Evolutionary conservation across 23 red algal species (phyloP), one percentile per base, ranked within the genome.

Genomic region (Agarophyton chilense): DNA sequence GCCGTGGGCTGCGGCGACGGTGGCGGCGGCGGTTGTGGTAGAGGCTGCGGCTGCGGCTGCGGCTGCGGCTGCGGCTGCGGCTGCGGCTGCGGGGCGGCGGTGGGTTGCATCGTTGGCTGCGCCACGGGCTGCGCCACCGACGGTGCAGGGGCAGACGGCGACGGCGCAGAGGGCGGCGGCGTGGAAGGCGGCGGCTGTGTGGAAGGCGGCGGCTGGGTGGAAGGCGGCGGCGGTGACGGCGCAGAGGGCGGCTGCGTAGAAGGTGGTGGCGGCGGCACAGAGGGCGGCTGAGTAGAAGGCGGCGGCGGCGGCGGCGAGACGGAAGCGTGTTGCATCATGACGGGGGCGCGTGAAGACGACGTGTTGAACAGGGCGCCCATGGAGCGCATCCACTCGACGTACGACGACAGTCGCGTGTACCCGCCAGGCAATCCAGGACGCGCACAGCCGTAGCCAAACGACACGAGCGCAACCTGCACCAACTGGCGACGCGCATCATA

Each of bases 371-470:
- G 21, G 64, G 64, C 83, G 50, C 83, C 83, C 50, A 50, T 47
- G 5, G 79, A 49, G 10, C 40, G n/a, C 33, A 93, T 86, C 90
- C 90, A 85, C 21, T 43, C 56, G 21, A 72, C 60, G 46, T 61
- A 88, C 26, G 39, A 41, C 28, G 83, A 75, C 16, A 88, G 51
- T 0, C 83, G 63, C 34, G 67, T 74, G 38, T 88, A 88, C 29
- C 76, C 88, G 14, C 77, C 88, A 18, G 88, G 88, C 13, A 92
- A 9, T 1, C 43, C 66, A 3, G 77, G 51, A 25, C 88, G 29
- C 65, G 88, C 88, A 46, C 88, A 92, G 28, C 88, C 88, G 26
- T 57, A 52, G 18, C 88, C 88, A 66, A 83, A 92, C 39, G 88
- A 92, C 22, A 83, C 78, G 29, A 92, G 33, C 24, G 51, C 88